phyloP scores from a whole-genome alignment of 2,329 filamentous ascomycete species.

The Diaporthe batatas region DNA sequence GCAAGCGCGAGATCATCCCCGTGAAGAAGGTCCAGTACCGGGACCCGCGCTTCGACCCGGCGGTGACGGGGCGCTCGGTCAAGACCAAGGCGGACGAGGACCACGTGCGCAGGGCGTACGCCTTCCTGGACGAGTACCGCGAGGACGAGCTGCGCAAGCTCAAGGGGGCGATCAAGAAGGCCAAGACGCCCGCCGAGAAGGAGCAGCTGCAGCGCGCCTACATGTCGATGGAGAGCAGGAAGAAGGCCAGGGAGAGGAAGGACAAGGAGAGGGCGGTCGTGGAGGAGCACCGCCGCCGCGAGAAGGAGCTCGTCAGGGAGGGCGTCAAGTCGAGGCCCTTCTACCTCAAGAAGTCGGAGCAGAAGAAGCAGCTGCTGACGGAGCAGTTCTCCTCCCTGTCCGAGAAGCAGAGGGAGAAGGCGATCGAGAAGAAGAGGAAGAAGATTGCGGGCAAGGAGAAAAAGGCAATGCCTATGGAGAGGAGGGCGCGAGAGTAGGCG shows the following conservation, averaged over 20 bases:
- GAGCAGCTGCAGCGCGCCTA: conserved; percentile 80
- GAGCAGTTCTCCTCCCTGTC: conserved; percentile 88
- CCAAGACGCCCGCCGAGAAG: conserved; percentile 75
- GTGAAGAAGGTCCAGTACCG: conserved; percentile 70
- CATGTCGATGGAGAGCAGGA: conserved; percentile 81
- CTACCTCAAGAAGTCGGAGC: conserved; percentile 91
- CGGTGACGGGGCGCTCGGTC: conserved; percentile 53
- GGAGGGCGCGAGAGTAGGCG: conserved; percentile 55
- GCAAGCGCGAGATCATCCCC: conserved; percentile 79
- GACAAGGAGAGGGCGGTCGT: conserved; percentile 78
- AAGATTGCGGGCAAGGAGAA: conserved; percentile 89
- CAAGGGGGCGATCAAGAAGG: conserved; percentile 72
- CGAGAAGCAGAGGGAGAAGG: conserved; percentile 84
- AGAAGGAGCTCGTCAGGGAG: conserved; percentile 86
- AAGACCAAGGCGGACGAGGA: conserved; percentile 64
- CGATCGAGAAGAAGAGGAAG: conserved; percentile 89
- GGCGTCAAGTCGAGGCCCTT: conserved; percentile 93
- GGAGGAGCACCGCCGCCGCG: conserved; percentile 81
- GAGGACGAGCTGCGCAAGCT: conserved; percentile 85
- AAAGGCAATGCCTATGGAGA: conserved; percentile 75
- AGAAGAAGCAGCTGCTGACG: conserved; percentile 86
- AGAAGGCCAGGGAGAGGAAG: conserved; percentile 77
- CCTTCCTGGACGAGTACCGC: conserved; percentile 89
- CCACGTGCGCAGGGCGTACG: conserved; percentile 79
- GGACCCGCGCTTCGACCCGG: conserved; percentile 89